Base-by-base conservation (phyloP, 805 yeast species). In the Blastobotrys mokoenaii region DNA sequence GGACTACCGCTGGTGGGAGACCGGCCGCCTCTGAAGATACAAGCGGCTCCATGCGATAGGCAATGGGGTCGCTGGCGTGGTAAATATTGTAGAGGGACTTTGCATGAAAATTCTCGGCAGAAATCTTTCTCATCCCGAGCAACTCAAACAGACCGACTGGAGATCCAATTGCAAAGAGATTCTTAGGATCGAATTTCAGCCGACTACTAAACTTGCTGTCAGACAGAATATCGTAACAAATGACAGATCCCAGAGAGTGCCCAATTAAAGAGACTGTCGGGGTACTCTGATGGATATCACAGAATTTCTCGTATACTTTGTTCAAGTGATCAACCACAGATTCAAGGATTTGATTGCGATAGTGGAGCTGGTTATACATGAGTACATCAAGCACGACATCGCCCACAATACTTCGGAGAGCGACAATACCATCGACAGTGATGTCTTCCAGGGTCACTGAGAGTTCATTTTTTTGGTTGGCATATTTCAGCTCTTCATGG, bases 61-160 rank as follows among this genome's bases (percentile, higher is more conserved):
- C 89, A 35, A 93, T 81, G 0, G 97, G 96, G 59, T 90, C 98
- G 52, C 94, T 82, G 0, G 90, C 85, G 54, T 90, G 95, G 66
- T 84, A 87, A 4, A 93, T 65, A 58, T 90, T 90, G 66, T 83
- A 93, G 37, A 84, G 62, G 52, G 80, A 77, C 4, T 66, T 61
- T 51, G 83, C 80, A 29, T 71, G 72, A 25, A 45, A 36, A 25
- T 48, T 42, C 18, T 22, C 32, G 37, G 58, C 44, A 16, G 68
- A 65, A n/a, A 88, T 72, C 40, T 75, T 76, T 38, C 73, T 73
- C 38, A 81, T 75, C 51, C 78, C 80, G 35, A 93, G 73, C 29
- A 90, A 67, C 61, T 84, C 82, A 64, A 89, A 84, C 16, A 87
- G 79, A 1, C 96, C 97, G 31, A 84, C 75, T 0, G 97, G 98